These are phyloP conservation scores for Vicia sativa DNA, from an alignment of 306 rosid genomes.

Conservation along the genomic window DNA sequence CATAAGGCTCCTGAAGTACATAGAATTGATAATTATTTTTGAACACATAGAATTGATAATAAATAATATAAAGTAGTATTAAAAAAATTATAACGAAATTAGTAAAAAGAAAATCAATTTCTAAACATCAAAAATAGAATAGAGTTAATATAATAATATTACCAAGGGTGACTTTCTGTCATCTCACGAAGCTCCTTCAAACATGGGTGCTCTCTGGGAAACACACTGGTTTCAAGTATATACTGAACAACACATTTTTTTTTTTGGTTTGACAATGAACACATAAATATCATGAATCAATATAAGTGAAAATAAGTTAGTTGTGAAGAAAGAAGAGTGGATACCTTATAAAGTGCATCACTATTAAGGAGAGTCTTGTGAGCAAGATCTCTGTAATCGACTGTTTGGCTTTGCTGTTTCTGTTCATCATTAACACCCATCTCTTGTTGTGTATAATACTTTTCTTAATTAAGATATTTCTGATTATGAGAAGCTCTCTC, in stretches of 20 bases:
- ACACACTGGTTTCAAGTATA: slow-evolving; percentile 78
- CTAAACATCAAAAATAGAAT: too few species aligned
- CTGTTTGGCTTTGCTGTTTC: neutral
- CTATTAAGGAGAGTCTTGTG: slow-evolving; percentile 85
- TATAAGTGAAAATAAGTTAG: neutral
- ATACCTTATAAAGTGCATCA: slow-evolving; percentile 82
- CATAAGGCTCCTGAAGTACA: slow-evolving; percentile 63
- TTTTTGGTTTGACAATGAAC: too few species aligned
- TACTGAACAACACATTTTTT: slow-evolving; percentile 44
- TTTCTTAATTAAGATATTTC: neutral
- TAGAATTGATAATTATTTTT: slow-evolving; percentile 9
- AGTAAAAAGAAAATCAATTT: neutral
- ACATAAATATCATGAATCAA: too few species aligned
- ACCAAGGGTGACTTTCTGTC: slow-evolving; percentile 82
- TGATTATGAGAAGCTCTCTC: neutral
- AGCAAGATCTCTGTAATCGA: slow-evolving; percentile 65
- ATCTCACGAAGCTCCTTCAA: slow-evolving; percentile 87
- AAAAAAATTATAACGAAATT: too few species aligned
- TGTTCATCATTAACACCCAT: neutral
- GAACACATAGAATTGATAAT: too few species aligned
- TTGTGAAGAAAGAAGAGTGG: neutral
- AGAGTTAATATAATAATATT: neutral
- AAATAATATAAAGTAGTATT: too few species aligned
- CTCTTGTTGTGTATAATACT: neutral
- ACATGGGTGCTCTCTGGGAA: slow-evolving; percentile 81